These are phyloP conservation scores for Fragaria nilgerrensis DNA, from an alignment of 306 rosid species.

Conservation along the genomic window DNA sequence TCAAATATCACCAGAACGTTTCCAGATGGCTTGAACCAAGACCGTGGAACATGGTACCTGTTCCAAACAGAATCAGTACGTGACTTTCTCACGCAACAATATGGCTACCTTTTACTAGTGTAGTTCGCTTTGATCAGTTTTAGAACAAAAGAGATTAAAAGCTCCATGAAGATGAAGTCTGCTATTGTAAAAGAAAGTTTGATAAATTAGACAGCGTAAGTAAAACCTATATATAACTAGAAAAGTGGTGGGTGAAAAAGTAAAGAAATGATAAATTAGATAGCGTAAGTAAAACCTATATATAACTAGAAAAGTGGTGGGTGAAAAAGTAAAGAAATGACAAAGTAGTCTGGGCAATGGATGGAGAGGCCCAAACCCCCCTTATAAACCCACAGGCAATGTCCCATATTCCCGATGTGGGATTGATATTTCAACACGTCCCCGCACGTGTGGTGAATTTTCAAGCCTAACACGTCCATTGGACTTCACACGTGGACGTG, in stretches of 20 bases:
- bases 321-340: no score
- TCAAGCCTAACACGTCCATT: no score
- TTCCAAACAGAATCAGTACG: slow-evolving; percentile 8
- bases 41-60: slow-evolving; percentile 96
- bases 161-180: background rate
- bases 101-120: background rate
- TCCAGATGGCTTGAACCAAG: slow-evolving; percentile 95
- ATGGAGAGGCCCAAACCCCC: no score
- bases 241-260: background rate
- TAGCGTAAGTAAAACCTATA: background rate
- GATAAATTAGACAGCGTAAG: background rate
- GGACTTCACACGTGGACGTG: no score
- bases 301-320: background rate
- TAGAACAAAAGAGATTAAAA: background rate
- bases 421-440: no score
- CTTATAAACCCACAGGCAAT: no score
- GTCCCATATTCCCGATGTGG: no score
- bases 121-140: background rate
- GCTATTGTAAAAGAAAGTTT: background rate
- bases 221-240: background rate
- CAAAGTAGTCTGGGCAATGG: no score
- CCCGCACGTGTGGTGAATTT: no score
- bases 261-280: no score
- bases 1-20: slow-evolving; percentile 78
- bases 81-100: background rate